Evolutionary conservation across 805 yeast species (phyloP).

Genomic region (Hanseniaspora guilliermondii): DNA sequence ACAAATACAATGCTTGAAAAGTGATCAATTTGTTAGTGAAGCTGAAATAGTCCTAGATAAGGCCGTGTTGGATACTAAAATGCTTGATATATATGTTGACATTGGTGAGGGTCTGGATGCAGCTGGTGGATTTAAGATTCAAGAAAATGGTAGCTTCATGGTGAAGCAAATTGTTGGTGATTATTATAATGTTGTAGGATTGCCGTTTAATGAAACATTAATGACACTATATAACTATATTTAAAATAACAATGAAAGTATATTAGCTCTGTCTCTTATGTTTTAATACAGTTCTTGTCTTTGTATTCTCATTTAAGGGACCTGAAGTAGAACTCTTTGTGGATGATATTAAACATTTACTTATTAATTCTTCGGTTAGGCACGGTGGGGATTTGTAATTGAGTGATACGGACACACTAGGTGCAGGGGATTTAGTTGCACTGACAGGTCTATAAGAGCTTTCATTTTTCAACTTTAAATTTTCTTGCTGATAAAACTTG

Average conservation of each 20-base stretch:
- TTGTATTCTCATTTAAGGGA: background rate
- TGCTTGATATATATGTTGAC: slow-evolving; percentile 49
- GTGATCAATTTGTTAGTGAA: slow-evolving; percentile 31
- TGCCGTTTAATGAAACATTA: slow-evolving; percentile 52
- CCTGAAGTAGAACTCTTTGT: too few species aligned
- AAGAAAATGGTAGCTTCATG: slow-evolving; percentile 56
- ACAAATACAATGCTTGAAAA: slow-evolving; percentile 9
- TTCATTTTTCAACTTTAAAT: background rate
- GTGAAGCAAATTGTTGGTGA: slow-evolving; percentile 63
- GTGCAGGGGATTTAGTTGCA: background rate
- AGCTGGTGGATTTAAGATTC: slow-evolving; percentile 89
- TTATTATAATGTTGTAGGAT: slow-evolving; percentile 73
- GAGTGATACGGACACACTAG: background rate
- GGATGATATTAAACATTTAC: too few species aligned
- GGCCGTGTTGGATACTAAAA: slow-evolving; percentile 31
- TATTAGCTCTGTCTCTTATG: background rate
- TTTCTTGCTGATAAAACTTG: background rate
- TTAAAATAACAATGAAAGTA: background rate
- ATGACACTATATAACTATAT: background rate
- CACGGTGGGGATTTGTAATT: background rate
- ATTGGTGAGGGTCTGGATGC: slow-evolving; percentile 66
- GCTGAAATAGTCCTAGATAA: slow-evolving; percentile 34
- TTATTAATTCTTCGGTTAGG: too few species aligned
- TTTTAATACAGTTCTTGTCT: background rate
- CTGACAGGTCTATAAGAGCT: background rate